These are phyloP conservation scores for Zygoascus meyerae DNA, from an alignment of 1,139 yeast genomes.

Conservation along the genomic window DNA sequence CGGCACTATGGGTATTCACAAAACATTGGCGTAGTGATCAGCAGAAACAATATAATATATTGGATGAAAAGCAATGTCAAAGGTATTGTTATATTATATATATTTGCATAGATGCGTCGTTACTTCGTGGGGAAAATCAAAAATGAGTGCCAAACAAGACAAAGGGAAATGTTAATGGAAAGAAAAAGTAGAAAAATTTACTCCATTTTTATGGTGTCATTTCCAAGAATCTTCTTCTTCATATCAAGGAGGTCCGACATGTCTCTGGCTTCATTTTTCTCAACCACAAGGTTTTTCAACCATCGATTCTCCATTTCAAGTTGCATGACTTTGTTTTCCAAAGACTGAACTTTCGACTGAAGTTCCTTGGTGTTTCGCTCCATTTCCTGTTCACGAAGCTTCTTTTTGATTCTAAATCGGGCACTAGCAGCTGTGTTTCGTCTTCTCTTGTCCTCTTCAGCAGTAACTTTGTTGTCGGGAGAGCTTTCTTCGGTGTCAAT, in stretches of 20 bases:
- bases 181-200: not conserved
- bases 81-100: no score
- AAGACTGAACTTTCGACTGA: slow-evolving; percentile 51
- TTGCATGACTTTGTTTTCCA: slow-evolving; percentile 61
- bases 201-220: slow-evolving; percentile 13
- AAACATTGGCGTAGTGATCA: no score
- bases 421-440: slow-evolving; percentile 81
- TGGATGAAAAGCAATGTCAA: not conserved
- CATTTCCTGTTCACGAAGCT: slow-evolving; percentile 78
- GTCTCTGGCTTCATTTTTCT: slow-evolving; percentile 43
- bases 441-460: slow-evolving; percentile 59
- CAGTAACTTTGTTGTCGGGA: slow-evolving; percentile 20
- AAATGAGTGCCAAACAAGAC: no score
- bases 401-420: slow-evolving; percentile 73
- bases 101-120: no score
- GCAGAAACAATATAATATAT: no score
- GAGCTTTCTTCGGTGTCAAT: slow-evolving; percentile 1
- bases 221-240: slow-evolving; percentile 20
- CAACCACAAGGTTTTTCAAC: slow-evolving; percentile 68
- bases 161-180: not conserved
- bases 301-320: slow-evolving; percentile 81
- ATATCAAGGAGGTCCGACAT: slow-evolving; percentile 27
- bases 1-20: no score
- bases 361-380: slow-evolving; percentile 60
- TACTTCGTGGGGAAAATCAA: no score